These are phyloP conservation scores for Dentipellis sp. DNA, from an alignment of 768 basidiomycete genomes.

Conservation along the genomic window DNA sequence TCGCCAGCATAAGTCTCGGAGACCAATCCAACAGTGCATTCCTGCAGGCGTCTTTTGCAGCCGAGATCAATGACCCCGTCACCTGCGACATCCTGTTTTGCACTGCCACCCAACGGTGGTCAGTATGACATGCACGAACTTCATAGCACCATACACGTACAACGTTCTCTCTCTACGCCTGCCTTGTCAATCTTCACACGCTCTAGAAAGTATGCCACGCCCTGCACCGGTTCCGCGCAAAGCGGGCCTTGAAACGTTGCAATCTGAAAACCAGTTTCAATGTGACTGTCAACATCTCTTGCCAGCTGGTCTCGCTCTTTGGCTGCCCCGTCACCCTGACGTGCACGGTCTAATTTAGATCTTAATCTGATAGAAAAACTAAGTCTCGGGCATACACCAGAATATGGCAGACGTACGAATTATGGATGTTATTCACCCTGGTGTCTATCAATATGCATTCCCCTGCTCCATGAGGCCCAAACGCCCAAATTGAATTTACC, in stretches of 20 bases:
- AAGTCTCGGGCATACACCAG: constrained; percentile 2
- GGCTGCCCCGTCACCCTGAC: constrained; percentile 21
- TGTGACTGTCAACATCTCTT: constrained; percentile 67
- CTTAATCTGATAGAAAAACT: constrained; percentile 34
- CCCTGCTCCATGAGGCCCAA: constrained; percentile 84
- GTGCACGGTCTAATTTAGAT: constrained; percentile 33
- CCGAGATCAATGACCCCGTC: constrained; percentile 84
- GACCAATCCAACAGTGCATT: constrained; percentile 95
- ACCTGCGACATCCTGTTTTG: constrained; percentile 78
- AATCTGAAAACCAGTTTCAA: constrained; percentile 93
- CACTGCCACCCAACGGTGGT: constrained; percentile 32
- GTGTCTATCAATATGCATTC: constrained; percentile 81
- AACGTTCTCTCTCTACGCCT: constrained; percentile 54
- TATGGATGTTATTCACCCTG: constrained; percentile 33
- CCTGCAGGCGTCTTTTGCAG: constrained; percentile 82
- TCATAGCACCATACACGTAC: constrained; percentile 28
- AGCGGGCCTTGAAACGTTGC: constrained; percentile 92
- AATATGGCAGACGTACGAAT: constrained; percentile 42
- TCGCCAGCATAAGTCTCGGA: constrained; percentile 91
- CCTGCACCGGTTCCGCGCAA: constrained; percentile 91
- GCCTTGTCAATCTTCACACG: constrained; percentile 52
- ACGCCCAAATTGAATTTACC: constrained; percentile 73
- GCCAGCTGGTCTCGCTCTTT: constrained; percentile 14
- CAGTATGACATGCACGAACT: not conserved
- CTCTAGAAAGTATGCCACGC: constrained; percentile 87